phyloP scores from a whole-genome alignment of 2,329 filamentous ascomycete species.

The Colletotrichum lentis region DNA sequence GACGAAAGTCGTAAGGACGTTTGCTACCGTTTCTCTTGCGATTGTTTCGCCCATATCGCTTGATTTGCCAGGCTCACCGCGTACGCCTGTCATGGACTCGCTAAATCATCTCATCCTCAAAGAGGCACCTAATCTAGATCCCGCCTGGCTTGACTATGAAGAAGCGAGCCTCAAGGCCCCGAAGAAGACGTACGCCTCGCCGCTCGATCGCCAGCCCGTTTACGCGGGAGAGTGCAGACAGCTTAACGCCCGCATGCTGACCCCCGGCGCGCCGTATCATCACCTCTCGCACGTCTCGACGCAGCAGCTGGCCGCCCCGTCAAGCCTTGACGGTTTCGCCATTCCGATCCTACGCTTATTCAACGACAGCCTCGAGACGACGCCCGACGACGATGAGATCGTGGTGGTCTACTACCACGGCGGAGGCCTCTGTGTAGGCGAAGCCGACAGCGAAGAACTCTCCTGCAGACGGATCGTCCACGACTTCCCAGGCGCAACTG shows the following conservation, averaged over 20 bases:
- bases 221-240: constrained; percentile 54
- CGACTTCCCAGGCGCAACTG: constrained; percentile 42
- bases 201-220: constrained; percentile 48
- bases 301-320: constrained; percentile 45
- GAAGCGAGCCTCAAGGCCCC: constrained; percentile 42
- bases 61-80: neutral
- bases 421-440: constrained; percentile 57
- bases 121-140: constrained; percentile 48
- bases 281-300: constrained; percentile 48
- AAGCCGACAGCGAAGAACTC: constrained; percentile 59
- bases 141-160: constrained; percentile 53
- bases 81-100: constrained; percentile 6
- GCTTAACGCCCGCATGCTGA: constrained; percentile 49
- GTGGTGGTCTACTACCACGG: constrained; percentile 59
- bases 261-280: constrained; percentile 48
- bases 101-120: constrained; percentile 22
- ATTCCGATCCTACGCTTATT: constrained; percentile 48
- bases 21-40: neutral
- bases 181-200: constrained; percentile 42
- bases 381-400: constrained; percentile 34
- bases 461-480: constrained; percentile 55
- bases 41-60: no score
- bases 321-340: constrained; percentile 45
- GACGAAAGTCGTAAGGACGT: neutral
- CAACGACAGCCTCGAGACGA: neutral